phyloP scores from a whole-genome alignment of 495 filamentous ascomycete species.

The Podospora pseudoanserina region DNA sequence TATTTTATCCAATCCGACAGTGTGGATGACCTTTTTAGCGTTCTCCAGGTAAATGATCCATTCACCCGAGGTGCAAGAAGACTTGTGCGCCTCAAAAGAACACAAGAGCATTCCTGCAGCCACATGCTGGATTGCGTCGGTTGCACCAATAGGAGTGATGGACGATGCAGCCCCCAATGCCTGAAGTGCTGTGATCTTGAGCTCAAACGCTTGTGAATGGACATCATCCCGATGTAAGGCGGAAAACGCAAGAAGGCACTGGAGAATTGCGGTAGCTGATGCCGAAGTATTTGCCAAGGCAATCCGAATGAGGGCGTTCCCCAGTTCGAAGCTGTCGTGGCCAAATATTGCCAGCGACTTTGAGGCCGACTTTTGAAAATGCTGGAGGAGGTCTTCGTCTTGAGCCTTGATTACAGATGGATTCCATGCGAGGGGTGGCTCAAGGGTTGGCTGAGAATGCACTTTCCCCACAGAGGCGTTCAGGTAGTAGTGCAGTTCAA shows the following conservation, averaged over 20 bases:
- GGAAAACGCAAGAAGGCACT: slow-evolving; percentile 32
- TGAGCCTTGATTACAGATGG: not conserved
- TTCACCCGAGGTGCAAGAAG: slow-evolving; percentile 26
- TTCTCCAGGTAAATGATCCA: slow-evolving; percentile 30
- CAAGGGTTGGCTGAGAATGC: not conserved
- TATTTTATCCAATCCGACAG: not conserved
- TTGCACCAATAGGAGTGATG: slow-evolving; percentile 9
- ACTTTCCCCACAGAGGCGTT: not conserved
- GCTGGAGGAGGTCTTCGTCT: not conserved
- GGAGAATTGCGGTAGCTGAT: slow-evolving; percentile 25
- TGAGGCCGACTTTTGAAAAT: not conserved
- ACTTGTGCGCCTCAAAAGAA: slow-evolving; percentile 33
- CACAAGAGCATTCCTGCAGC: slow-evolving; percentile 38
- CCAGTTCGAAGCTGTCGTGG: slow-evolving; percentile 9
- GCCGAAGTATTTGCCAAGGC: slow-evolving; percentile 24
- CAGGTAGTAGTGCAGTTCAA: not conserved
- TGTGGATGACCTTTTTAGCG: slow-evolving; percentile 26
- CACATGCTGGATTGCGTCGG: slow-evolving; percentile 36
- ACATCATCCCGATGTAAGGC: slow-evolving; percentile 31
- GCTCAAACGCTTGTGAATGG: slow-evolving; percentile 30
- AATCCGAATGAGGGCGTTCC: slow-evolving; percentile 28
- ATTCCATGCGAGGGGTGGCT: not conserved
- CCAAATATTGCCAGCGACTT: not conserved
- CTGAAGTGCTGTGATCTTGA: slow-evolving; percentile 32
- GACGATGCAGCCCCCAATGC: slow-evolving; percentile 22